A percentile compares a stretch with the other conserved stretches of the same genome.
Conservation (phyloP, 2,329 filamentous ascomycete species). For the Sarocladium strictum region DNA sequence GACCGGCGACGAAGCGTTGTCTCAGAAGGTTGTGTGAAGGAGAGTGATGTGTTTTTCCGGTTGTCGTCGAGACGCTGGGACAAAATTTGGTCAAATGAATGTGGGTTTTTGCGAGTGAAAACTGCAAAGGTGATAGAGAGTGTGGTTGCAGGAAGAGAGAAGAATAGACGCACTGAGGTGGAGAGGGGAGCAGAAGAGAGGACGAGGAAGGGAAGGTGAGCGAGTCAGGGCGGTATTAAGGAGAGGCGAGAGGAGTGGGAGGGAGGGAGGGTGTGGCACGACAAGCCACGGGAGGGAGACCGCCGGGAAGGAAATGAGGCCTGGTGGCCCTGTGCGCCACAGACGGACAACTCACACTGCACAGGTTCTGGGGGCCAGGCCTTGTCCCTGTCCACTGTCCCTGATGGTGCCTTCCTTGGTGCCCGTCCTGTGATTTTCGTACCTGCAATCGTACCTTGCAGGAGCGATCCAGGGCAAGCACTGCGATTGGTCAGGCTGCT, state of each 20-base stretch:
- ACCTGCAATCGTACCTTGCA: constrained; percentile 8
- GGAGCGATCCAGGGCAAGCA: constrained; percentile 4
- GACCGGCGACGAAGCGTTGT: background rate
- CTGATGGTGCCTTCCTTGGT: background rate
- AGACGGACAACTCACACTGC: background rate
- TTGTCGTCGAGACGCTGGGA: constrained; percentile 2
- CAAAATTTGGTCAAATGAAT: constrained; percentile 1
- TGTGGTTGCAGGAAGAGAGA: background rate
- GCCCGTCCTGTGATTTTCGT: constrained; percentile 8
- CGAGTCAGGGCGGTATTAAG: constrained; percentile 4
- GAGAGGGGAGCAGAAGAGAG: background rate
- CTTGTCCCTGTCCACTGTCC: background rate
- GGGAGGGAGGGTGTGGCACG: background rate
- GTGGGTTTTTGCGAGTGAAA: constrained; percentile 1
- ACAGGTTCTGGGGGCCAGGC: background rate
- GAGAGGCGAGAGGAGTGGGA: background rate
- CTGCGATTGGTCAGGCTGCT: background rate
- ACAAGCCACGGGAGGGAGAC: background rate
- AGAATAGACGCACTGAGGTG: background rate
- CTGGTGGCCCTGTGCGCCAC: background rate
- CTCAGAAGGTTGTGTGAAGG: background rate
- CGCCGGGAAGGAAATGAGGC: background rate
- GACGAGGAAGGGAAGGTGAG: background rate
- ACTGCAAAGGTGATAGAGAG: background rate
- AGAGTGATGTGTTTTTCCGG: background rate